Evolutionary conservation across 768 basidiomycete genomes (phyloP).

Genomic region (Tulasnella sp.): DNA sequence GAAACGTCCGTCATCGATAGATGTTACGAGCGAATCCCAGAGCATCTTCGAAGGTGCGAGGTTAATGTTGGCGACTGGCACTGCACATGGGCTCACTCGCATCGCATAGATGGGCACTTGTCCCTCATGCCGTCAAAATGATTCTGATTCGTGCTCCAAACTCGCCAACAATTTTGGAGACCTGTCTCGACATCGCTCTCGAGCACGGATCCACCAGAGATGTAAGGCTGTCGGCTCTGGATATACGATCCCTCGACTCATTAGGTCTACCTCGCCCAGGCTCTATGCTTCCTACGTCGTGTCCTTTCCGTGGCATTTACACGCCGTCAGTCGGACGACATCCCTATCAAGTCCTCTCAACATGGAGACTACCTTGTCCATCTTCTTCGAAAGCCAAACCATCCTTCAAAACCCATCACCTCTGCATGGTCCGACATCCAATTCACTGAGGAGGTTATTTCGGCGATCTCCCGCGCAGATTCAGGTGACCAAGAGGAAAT

Average conservation of each 20-base stretch:
- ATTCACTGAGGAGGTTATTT: conserved; percentile 17
- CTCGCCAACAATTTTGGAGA: conserved; percentile 12
- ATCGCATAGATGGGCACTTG: conserved; percentile 23
- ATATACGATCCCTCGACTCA: neutral
- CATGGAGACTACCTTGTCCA: conserved; percentile 14
- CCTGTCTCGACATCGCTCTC: conserved; percentile 21
- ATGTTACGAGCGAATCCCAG: conserved; percentile 27
- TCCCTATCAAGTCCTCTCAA: conserved; percentile 13
- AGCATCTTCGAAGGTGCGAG: conserved; percentile 24
- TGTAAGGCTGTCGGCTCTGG: neutral
- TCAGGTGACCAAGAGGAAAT: neutral
- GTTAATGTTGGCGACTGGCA: no score
- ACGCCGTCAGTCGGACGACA: neutral
- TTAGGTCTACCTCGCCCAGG: neutral
- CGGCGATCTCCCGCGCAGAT: neutral
- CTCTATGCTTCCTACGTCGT: conserved; percentile 8
- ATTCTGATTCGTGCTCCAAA: conserved; percentile 17
- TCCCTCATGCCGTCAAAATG: conserved; percentile 27
- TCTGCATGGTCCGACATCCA: conserved; percentile 16
- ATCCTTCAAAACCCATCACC: conserved; percentile 19
- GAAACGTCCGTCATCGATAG: conserved; percentile 15
- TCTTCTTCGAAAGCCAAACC: conserved; percentile 23
- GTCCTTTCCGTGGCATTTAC: conserved; percentile 14
- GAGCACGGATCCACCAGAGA: conserved; percentile 19
- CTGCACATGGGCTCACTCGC: neutral